Evolutionary conservation across 83 land plant genomes (phyloP).

Genomic region (Picea abies): DNA sequence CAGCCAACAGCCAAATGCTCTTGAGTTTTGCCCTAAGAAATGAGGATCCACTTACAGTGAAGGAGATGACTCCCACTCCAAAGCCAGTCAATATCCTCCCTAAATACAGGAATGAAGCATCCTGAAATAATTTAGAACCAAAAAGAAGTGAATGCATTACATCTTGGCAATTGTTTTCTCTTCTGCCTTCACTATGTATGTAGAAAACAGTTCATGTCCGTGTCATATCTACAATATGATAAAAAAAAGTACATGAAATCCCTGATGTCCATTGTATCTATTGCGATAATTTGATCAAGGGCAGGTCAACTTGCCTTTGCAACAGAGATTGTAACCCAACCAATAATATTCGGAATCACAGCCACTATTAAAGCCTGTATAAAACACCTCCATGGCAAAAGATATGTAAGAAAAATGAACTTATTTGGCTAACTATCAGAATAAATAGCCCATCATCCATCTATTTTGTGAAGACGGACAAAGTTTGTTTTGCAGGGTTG

Average conservation of each 20-base stretch:
- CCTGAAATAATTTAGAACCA: constrained; percentile 25
- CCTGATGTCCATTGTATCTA: background rate
- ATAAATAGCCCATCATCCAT: background rate
- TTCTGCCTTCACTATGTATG: too few relatives aligned
- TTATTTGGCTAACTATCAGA: background rate
- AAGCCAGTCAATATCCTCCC: constrained; percentile 82
- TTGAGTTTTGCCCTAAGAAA: background rate
- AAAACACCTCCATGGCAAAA: background rate
- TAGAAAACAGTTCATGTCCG: background rate
- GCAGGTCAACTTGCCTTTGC: constrained; percentile 40
- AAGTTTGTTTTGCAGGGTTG: constrained; percentile 5
- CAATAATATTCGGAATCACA: constrained; percentile 68
- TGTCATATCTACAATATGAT: background rate
- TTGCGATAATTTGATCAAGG: background rate
- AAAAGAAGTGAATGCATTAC: background rate
- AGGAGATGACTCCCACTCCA: constrained; percentile 85
- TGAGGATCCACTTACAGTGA: constrained; percentile 42
- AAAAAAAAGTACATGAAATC: background rate
- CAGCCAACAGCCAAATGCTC: background rate
- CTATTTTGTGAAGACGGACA: background rate
- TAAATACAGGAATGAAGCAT: constrained; percentile 58
- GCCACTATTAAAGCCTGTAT: constrained; percentile 69
- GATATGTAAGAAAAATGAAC: background rate
- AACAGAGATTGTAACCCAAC: constrained; percentile 70
- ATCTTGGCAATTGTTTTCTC: too few relatives aligned